Percentiles rank a stretch among this genome's conserved stretches.
Evolutionary conservation across 352 stramenopile species (phyloP).

Genomic region (Globisporangium cylindrosporum): DNA sequence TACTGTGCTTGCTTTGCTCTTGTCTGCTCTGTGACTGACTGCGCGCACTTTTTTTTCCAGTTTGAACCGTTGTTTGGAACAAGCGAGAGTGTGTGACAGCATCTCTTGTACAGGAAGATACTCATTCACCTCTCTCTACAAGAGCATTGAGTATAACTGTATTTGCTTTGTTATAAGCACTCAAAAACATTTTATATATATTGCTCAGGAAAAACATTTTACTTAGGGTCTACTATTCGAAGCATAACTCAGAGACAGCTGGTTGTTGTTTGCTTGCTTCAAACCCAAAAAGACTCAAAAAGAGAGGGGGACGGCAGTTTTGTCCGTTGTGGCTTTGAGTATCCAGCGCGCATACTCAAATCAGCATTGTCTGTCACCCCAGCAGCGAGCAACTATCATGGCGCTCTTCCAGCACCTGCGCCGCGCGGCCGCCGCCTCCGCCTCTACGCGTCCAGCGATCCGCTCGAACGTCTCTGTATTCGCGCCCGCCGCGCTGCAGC

Average conservation of each 20-base stretch:
- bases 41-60: background rate
- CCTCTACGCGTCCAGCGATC: background rate
- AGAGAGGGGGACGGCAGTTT: background rate
- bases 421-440: background rate
- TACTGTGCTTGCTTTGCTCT: background rate
- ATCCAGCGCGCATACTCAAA: background rate
- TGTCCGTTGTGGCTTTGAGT: background rate
- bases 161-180: background rate
- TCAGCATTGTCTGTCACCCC: background rate
- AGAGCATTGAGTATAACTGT: background rate
- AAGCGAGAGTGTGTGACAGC: background rate
- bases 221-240: background rate
- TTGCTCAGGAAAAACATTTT: background rate
- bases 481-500: background rate
- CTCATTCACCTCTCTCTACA: background rate
- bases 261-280: background rate
- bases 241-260: background rate
- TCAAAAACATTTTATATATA: background rate
- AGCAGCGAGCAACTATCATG: constrained; percentile 1
- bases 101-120: constrained; percentile 3
- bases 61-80: background rate
- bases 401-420: constrained; percentile 16
- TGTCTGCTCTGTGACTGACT: background rate
- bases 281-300: background rate
- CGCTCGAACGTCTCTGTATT: background rate